phyloP scores from a whole-genome alignment of 148 eudicot genomes.

The Fallopia convolvulus region DNA sequence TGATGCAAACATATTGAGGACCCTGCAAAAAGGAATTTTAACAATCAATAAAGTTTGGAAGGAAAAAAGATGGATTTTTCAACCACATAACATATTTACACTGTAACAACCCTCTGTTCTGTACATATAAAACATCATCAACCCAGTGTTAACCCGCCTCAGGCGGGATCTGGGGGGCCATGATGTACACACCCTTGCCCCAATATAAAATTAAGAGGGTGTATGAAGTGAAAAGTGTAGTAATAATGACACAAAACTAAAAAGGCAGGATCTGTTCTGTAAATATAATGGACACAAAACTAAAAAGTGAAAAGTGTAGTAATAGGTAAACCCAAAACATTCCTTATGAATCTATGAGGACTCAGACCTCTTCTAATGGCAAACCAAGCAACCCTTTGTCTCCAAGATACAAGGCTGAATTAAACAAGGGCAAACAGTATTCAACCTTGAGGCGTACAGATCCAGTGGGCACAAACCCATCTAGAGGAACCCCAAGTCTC shows the following conservation, averaged over 20 bases:
- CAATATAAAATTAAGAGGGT: too few species aligned
- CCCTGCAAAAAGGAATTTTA: slow-evolving; percentile 45
- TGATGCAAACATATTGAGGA: slow-evolving; percentile 90
- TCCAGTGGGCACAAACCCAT: too few species aligned
- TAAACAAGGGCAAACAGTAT: too few species aligned
- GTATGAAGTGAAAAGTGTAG: too few species aligned
- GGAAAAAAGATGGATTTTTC: neutral
- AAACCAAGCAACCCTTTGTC: neutral
- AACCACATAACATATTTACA: neutral
- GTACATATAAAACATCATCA: neutral
- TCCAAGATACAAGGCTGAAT: neutral
- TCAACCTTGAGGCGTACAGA: too few species aligned
- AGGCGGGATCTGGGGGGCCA: too few species aligned
- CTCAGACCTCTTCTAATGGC: neutral
- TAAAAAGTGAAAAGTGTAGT: neutral
- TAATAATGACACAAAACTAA: too few species aligned
- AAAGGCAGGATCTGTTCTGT: neutral
- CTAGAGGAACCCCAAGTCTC: too few species aligned
- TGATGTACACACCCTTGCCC: too few species aligned
- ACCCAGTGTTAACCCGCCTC: too few species aligned
- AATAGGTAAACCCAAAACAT: neutral
- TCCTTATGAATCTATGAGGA: neutral
- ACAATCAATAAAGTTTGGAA: neutral
- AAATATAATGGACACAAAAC: neutral
- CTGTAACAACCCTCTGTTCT: neutral